A percentile compares a stretch with the other conserved stretches of the same genome.
phyloP scores from a whole-genome alignment of 768 basidiomycete species.

The Boletus insuetus region DNA sequence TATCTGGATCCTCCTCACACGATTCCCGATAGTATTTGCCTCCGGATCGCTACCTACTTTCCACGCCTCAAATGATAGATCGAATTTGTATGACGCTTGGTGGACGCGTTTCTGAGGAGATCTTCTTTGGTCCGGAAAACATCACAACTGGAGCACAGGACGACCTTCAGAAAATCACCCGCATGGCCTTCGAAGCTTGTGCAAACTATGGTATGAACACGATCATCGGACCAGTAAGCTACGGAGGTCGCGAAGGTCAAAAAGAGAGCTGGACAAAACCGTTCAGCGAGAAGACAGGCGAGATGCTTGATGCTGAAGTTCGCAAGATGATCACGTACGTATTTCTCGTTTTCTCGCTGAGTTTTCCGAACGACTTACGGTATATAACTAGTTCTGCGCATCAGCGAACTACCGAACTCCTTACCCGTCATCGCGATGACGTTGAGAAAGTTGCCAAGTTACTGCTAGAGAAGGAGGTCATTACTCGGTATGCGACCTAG shows the following conservation, averaged over 20 bases:
- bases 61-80: slow-evolving; percentile 91
- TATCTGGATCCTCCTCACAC: slow-evolving; percentile 7
- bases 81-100: slow-evolving; percentile 99
- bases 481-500: slow-evolving; percentile 66
- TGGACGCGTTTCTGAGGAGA: slow-evolving; percentile 96
- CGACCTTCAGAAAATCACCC: slow-evolving; percentile 96
- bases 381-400: slow-evolving; percentile 60
- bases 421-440: slow-evolving; percentile 78
- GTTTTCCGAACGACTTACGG: slow-evolving; percentile 6
- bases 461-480: slow-evolving; percentile 92
- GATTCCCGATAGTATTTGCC: slow-evolving; percentile 70
- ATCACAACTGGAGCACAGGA: slow-evolving; percentile 99
- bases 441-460: slow-evolving; percentile 93
- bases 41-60: slow-evolving; percentile 92
- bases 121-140: slow-evolving; percentile 88
- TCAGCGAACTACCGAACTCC: slow-evolving; percentile 73
- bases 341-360: not conserved
- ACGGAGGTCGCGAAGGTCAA: slow-evolving; percentile 82
- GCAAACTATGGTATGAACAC: slow-evolving; percentile 98
- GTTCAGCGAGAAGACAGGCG: slow-evolving; percentile 95
- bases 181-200: slow-evolving; percentile 95
- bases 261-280: slow-evolving; percentile 94
- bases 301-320: slow-evolving; percentile 88
- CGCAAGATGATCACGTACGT: slow-evolving; percentile 89
- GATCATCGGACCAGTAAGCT: slow-evolving; percentile 93